Evolutionary conservation across 192 early-diverging fungal species (phyloP).

Genomic region (Backusella psychrophila): DNA sequence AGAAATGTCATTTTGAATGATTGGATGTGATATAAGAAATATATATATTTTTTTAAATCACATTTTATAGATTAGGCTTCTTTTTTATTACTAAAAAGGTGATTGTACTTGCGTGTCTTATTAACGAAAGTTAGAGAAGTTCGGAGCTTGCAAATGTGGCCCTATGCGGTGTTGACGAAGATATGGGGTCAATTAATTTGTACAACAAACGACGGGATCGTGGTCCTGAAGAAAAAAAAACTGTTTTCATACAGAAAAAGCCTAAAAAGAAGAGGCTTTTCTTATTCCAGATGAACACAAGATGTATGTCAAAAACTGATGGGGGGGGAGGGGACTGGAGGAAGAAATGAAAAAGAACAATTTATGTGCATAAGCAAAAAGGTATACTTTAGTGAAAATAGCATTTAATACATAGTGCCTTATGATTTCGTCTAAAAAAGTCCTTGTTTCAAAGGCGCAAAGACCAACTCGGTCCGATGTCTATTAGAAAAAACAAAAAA

Average conservation of each 20-base stretch:
- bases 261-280: not conserved
- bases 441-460: no score
- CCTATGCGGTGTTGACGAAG: not conserved
- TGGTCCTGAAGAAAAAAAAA: not conserved
- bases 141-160: not conserved
- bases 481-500: no score
- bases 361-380: no score
- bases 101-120: not conserved
- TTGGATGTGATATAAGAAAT: not conserved
- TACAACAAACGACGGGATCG: not conserved
- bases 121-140: not conserved
- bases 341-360: not conserved
- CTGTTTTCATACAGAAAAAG: not conserved
- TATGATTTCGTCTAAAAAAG: no score
- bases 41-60: not conserved
- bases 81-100: not conserved
- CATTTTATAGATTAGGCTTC: not conserved
- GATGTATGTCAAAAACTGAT: not conserved
- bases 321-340: not conserved
- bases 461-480: no score
- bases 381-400: no score
- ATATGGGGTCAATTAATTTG: not conserved
- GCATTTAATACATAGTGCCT: no score
- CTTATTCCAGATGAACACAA: not conserved
- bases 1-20: not conserved